A percentile compares a stretch with the other conserved stretches of the same genome.
These are phyloP conservation scores for Tylopilus rubrobrunneus DNA, from an alignment of 768 basidiomycete species.

Conservation along the genomic window DNA sequence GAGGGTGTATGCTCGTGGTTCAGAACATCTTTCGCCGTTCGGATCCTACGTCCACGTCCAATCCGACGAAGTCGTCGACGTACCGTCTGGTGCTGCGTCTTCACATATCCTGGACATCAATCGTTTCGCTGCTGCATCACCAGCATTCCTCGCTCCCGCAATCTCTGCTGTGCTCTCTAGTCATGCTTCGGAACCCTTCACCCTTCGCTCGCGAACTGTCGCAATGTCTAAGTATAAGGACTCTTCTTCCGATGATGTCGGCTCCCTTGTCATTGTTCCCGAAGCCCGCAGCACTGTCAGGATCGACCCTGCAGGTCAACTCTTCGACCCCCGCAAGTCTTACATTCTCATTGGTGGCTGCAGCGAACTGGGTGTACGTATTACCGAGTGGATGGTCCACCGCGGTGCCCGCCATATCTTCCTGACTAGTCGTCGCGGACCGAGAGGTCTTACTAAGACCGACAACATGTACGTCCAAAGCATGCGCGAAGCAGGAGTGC, in stretches of 20 bases:
- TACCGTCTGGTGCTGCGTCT: conserved; percentile 18
- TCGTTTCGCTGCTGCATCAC: conserved; percentile 18
- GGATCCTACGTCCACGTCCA: conserved; percentile 26
- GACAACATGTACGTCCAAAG: conserved; percentile 29
- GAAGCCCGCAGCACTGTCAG: conserved; percentile 7
- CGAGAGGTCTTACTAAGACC: conserved; percentile 14
- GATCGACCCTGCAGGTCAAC: conserved; percentile 23
- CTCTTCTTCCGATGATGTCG: neutral
- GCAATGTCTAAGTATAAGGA: conserved; percentile 11
- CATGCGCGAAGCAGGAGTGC: conserved; percentile 21
- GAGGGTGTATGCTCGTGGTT: conserved; percentile 12
- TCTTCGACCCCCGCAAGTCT: conserved; percentile 30
- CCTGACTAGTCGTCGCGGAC: conserved; percentile 26
- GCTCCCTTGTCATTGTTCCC: conserved; percentile 20
- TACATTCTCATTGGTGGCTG: conserved; percentile 21
- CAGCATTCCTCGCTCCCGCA: conserved; percentile 15
- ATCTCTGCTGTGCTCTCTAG: conserved; percentile 18
- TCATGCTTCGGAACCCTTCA: conserved; percentile 17
- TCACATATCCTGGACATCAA: conserved; percentile 21
- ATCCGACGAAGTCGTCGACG: conserved; percentile 9
- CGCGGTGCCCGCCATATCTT: conserved; percentile 32
- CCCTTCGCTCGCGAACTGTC: conserved; percentile 5
- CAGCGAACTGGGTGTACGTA: conserved; percentile 23
- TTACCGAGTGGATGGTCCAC: conserved; percentile 33
- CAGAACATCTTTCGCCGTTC: conserved; percentile 21